Base-by-base conservation (phyloP, 441 rosid genomes). In the Pelargonium australe region DNA sequence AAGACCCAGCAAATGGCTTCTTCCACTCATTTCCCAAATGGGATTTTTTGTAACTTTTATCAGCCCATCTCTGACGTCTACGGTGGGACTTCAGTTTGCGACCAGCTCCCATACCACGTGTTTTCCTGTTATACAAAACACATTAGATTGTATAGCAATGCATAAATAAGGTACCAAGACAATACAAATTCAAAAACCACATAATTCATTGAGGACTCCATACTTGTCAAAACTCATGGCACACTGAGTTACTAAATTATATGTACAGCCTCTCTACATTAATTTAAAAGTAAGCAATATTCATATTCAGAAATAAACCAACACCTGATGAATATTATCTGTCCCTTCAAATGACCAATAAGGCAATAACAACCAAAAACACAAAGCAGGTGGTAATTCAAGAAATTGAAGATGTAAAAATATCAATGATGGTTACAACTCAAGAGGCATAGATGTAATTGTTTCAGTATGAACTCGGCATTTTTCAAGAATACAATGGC, bases 1-100 rank as follows among this genome's bases (percentile, higher is more conserved):
- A 75, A 62, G 78, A 75, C 66, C 78, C 78, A 61, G 78, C 78
- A 61, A 75, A 75, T n/a, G 78, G 78, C 70, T 75, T 75, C 71
- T 75, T 75, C 78, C 78, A 57, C 25, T 57, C 62, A 5, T 57
- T 57, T 57, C 62, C 62, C 62, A 57, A 57, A 57, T 57, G 62
- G 62, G 62, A 57, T 16, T 57, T 57, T 17, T 57, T 57, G 62
- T 57, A 57, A 57, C 62, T 57, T 28, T 57, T 57, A 7, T 57
- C 62, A 7, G 61, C 61, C 61, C 61, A 55, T n/a, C 58, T 51
- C 19, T 51, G 58, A 51, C 58, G 58, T 51, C 58, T 51, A 16
- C 58, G 58, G 58, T 57, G 62, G 20, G 62, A 57, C 62, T 57
- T 57, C 62, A 57, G 62, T 10, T 57, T 57, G 62, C 62, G 62